A percentile compares a stretch with the other conserved stretches of the same genome.
These are phyloP conservation scores for Pseudogymnoascus sp. DNA, from an alignment of 2,329 filamentous ascomycete genomes.

Conservation along the genomic window DNA sequence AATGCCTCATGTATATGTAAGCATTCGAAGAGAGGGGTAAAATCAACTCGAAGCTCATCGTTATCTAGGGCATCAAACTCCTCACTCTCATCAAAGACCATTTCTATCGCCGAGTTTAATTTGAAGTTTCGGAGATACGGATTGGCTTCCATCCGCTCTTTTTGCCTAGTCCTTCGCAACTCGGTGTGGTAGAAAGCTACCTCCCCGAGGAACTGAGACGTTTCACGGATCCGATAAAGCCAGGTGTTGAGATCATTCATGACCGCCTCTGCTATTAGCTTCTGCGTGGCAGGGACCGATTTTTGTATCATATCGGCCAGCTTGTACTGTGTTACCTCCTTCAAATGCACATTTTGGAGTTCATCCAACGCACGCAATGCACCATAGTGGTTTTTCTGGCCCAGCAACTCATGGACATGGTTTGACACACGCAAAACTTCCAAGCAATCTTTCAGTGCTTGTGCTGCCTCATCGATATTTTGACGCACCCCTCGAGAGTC, in stretches of 20 bases:
- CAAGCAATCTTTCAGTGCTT: conserved; percentile 81
- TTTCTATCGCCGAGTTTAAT: conserved; percentile 88
- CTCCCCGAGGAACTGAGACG: conserved; percentile 90
- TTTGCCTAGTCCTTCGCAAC: conserved; percentile 71
- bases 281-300: conserved; percentile 86
- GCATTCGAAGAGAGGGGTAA: conserved; percentile 88
- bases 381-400: conserved; percentile 91
- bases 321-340: conserved; percentile 88
- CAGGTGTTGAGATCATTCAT: conserved; percentile 97
- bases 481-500: conserved; percentile 86
- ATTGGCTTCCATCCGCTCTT: conserved; percentile 70
- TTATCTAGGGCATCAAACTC: conserved; percentile 95
- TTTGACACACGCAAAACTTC: conserved; percentile 90
- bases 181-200: conserved; percentile 96
- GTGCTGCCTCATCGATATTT: conserved; percentile 88
- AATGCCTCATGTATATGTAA: conserved; percentile 94
- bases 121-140: conserved; percentile 74
- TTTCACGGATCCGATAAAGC: conserved; percentile 90
- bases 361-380: conserved; percentile 91
- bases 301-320: conserved; percentile 93
- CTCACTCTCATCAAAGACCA: conserved; percentile 89
- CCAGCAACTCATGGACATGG: conserved; percentile 82
- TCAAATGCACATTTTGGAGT: conserved; percentile 90
- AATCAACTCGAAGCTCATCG: conserved; percentile 89
- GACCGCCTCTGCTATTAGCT: conserved; percentile 88